These are phyloP conservation scores for Ophiosphaerella korrae DNA, from an alignment of 2,329 filamentous ascomycete species.

Conservation along the genomic window DNA sequence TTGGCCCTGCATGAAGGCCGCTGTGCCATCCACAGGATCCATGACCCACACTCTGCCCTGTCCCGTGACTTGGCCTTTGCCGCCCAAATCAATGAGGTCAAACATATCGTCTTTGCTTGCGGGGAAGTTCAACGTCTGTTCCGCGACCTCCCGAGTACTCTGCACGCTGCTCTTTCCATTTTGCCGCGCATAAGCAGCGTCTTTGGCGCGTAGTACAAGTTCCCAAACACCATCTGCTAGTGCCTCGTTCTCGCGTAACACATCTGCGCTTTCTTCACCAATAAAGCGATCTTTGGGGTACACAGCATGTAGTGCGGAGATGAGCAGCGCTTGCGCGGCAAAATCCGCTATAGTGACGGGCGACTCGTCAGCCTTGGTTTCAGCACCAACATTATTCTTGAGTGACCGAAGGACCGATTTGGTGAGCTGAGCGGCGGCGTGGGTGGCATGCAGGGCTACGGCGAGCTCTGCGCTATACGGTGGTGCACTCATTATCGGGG, in stretches of 20 bases:
- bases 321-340: conserved; percentile 66
- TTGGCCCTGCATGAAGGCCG: conserved; percentile 64
- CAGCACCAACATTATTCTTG: conserved; percentile 53
- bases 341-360: conserved; percentile 70
- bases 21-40: conserved; percentile 69
- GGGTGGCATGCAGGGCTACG: conserved; percentile 52
- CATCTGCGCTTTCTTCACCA: conserved; percentile 64
- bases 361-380: conserved; percentile 63
- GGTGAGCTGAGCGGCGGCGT: conserved; percentile 63
- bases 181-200: conserved; percentile 34
- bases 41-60: conserved; percentile 63
- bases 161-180: conserved; percentile 30
- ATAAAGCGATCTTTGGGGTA: conserved; percentile 65
- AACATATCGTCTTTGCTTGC: conserved; percentile 61
- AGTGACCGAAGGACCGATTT: conserved; percentile 58
- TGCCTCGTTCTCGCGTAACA: conserved; percentile 55
- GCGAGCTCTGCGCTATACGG: conserved; percentile 37
- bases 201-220: conserved; percentile 50
- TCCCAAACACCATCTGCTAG: conserved; percentile 62
- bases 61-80: conserved; percentile 54
- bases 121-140: conserved; percentile 40
- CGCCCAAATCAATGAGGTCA: conserved; percentile 65
- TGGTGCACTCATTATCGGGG: conserved; percentile 7
- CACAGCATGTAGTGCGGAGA: conserved; percentile 58
- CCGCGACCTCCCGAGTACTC: conserved; percentile 11